These are phyloP conservation scores for Petunia axillaris DNA, from an alignment of 257 asterid species.

Conservation along the genomic window DNA sequence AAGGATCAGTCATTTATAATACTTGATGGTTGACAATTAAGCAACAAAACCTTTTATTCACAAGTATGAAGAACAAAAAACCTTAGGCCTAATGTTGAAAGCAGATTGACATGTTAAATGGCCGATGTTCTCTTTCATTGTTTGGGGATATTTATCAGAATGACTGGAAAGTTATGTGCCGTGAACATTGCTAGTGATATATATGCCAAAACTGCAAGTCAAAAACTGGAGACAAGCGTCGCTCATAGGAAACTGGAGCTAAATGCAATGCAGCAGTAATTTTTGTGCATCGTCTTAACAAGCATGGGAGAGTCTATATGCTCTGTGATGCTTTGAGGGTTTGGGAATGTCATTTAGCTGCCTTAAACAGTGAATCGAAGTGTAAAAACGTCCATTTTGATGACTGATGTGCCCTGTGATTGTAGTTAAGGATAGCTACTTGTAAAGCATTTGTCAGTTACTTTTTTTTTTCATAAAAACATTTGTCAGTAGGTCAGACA, in stretches of 20 bases:
- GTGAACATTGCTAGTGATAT: conserved; percentile 2
- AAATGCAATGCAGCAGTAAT: not conserved
- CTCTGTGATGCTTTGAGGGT: not conserved
- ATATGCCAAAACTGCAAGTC: conserved; percentile 1
- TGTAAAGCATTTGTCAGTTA: not conserved
- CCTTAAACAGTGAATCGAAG: not conserved
- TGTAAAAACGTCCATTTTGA: not conserved
- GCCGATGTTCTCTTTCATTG: not conserved
- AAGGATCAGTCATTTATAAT: conserved; percentile 12
- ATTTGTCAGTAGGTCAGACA: not conserved
- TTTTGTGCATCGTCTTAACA: not conserved
- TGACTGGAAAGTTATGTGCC: not conserved
- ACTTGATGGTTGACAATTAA: not conserved
- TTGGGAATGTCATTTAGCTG: not conserved
- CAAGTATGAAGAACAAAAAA: not conserved
- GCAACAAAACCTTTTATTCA: not conserved
- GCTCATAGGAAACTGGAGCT: not conserved
- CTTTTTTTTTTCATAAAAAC: not conserved
- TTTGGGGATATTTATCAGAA: not conserved
- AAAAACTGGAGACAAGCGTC: not conserved
- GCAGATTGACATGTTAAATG: not conserved
- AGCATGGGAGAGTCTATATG: not conserved
- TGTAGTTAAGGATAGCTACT: not conserved
- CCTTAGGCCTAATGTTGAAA: conserved; percentile 1
- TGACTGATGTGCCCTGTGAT: not conserved